Conservation (phyloP, 345 rosid species). For the Turritis glabra region DNA sequence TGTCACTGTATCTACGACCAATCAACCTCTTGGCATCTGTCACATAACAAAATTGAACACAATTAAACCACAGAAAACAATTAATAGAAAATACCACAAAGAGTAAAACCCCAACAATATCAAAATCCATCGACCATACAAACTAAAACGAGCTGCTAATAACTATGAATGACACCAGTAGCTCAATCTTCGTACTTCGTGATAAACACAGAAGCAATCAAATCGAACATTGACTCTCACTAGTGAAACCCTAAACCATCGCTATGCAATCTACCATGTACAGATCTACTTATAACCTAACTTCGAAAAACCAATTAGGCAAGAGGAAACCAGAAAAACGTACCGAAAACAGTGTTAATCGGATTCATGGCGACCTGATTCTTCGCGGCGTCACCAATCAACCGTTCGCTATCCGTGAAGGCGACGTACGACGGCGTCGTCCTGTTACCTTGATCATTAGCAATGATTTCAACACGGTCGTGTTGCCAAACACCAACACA, state of each 20-base stretch:
- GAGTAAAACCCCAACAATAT: neutral
- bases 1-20: constrained; percentile 63
- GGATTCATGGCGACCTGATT: constrained; percentile 73
- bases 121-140: too few relatives aligned
- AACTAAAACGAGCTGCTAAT: neutral
- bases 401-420: constrained; percentile 54
- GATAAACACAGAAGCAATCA: neutral
- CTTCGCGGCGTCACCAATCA: constrained; percentile 69
- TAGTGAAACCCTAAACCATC: neutral
- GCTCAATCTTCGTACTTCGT: neutral
- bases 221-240: neutral
- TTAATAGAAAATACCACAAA: neutral
- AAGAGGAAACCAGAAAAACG: neutral
- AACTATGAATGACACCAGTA: neutral
- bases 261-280: too few relatives aligned
- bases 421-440: constrained; percentile 61
- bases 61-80: neutral
- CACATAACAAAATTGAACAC: neutral
- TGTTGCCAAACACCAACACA: constrained; percentile 70
- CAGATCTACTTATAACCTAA: constrained; percentile 16
- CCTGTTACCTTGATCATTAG: constrained; percentile 61
- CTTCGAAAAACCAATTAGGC: neutral
- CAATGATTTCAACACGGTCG: constrained; percentile 64
- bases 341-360: constrained; percentile 59
- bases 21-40: constrained; percentile 77